Percentiles rank a stretch among this genome's conserved stretches.
These are phyloP conservation scores for Yamadazyma atlantica DNA, from an alignment of 1,139 yeast genomes.

Conservation along the genomic window DNA sequence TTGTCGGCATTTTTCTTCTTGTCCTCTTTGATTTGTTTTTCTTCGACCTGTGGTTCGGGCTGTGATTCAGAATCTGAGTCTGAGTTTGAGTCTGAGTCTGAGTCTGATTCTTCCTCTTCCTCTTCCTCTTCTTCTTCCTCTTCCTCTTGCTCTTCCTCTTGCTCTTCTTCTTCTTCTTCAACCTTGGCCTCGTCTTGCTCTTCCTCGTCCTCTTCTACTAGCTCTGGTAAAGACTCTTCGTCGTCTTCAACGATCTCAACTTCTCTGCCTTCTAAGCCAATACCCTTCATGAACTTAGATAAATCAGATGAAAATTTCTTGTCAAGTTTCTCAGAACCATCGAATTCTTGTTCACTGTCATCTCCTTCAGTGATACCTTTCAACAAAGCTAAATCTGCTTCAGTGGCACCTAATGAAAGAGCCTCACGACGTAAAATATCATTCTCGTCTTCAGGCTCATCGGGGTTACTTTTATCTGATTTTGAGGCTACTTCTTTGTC, in stretches of 20 bases:
- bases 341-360: constrained; percentile 64
- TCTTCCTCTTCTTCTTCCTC: constrained; percentile 11
- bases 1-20: constrained; percentile 34
- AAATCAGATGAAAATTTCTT: constrained; percentile 57
- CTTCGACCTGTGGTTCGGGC: constrained; percentile 13
- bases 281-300: constrained; percentile 61
- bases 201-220: constrained; percentile 25
- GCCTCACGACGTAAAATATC: constrained; percentile 68
- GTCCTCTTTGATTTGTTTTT: constrained; percentile 15
- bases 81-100: constrained; percentile 17
- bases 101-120: constrained; percentile 17
- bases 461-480: constrained; percentile 15
- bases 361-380: constrained; percentile 54
- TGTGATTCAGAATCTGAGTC: no score
- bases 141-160: constrained; percentile 16
- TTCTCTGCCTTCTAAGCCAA: constrained; percentile 56
- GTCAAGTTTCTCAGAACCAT: constrained; percentile 39
- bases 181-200: constrained; percentile 22
- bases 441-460: constrained; percentile 17
- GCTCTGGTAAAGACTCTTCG: constrained; percentile 29
- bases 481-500: constrained; percentile 17
- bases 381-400: constrained; percentile 59
- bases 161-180: constrained; percentile 13
- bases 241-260: constrained; percentile 34
- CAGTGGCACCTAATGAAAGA: constrained; percentile 64